These are phyloP conservation scores for Xylaria venustula DNA, from an alignment of 495 filamentous ascomycete species.

Conservation along the genomic window DNA sequence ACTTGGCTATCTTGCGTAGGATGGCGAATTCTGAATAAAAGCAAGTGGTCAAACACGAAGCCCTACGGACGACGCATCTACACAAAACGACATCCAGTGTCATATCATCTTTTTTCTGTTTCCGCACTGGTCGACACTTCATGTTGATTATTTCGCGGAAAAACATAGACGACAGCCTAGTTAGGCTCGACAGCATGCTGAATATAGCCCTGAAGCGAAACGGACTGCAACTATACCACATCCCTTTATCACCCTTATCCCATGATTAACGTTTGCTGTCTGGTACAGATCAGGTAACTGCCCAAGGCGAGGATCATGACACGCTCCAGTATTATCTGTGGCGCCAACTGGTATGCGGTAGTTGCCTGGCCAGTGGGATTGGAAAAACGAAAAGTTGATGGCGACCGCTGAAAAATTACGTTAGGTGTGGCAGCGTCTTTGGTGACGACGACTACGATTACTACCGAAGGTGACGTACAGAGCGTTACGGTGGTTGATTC, in stretches of 20 bases:
- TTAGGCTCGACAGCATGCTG: background rate
- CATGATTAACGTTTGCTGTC: background rate
- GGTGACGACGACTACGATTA: too few species aligned
- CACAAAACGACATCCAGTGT: conserved; percentile 4
- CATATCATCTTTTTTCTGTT: conserved; percentile 9
- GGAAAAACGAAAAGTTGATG: background rate
- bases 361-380: background rate
- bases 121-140: conserved; percentile 6
- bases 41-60: background rate
- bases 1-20: conserved; percentile 81
- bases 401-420: background rate
- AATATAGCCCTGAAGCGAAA: background rate
- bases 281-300: too few species aligned
- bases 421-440: too few species aligned
- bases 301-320: background rate
- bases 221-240: background rate
- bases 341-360: background rate
- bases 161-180: background rate
- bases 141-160: conserved; percentile 6
- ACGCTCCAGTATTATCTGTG: background rate
- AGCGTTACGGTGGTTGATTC: too few species aligned
- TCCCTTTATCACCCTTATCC: background rate
- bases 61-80: conserved; percentile 1
- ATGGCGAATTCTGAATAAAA: background rate
- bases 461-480: too few species aligned